Base-by-base conservation (phyloP, 139 green algal genomes). In the Eudorina sp. region DNA sequence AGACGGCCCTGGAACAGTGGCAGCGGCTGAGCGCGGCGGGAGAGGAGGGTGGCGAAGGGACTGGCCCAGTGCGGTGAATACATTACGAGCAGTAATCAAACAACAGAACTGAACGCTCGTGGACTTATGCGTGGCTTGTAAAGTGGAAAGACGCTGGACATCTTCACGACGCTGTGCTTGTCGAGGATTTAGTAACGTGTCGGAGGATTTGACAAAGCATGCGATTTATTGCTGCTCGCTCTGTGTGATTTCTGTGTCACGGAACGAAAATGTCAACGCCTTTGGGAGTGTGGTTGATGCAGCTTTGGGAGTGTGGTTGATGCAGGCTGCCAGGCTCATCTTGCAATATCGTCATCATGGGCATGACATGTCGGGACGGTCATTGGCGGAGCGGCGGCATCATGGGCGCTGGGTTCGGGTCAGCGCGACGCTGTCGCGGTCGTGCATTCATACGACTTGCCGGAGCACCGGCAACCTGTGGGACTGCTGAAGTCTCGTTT, bases 1-100 rank as follows among this genome's bases (percentile, higher is more conserved):
- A 73, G 25, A 23, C 78, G 25, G 79, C 60, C 4, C 27, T 64
- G 3, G 79, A 86, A 51, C 80, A 86, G 43, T 77, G 80, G 60
- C 80, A 83, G 25, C 18, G 51, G 76, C 76, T 83, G 51, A 51
- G 76, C 25, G 76, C 31, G 5, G 46, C 27, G 14, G 29, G 46
- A 8, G 77, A 84, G 38, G 53, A 84, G 53, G 77, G 36, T 36
- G 53, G 31, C 6, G 77, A 84, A 13, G 77, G 53, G 9, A 3
- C 36, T 31, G 77, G 77, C 7, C 77, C 77, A 9, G 53, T 48
- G 18, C 69, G 51, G 76, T 77, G 51, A 31, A 34, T 73, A 31
- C 41, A 31, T 58, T n/a, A n/a, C n/a, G n/a, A n/a, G n/a, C n/a
- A n/a, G n/a, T n/a, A n/a, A n/a, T n/a, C n/a, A n/a, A n/a, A n/a